Base-by-base conservation (phyloP, 768 basidiomycete genomes). In the Lanmaoa pseudosensibilis region DNA sequence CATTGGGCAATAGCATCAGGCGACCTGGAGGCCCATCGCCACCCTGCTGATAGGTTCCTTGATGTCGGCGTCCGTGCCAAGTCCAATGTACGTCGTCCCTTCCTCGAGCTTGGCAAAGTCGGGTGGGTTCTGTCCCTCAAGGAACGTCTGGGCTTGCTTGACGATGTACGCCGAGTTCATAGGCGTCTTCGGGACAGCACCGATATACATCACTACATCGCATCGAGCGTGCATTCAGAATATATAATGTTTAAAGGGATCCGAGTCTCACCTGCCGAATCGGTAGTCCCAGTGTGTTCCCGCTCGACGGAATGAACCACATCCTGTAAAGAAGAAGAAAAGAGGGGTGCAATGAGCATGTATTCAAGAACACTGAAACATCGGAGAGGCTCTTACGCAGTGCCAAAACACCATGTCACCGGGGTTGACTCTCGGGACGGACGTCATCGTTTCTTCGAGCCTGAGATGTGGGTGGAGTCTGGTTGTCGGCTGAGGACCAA, bases 361-460 rank as follows among this genome's bases (percentile, higher is more conserved):
- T 13, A 27, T 27, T 34, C 37, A 9, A 6, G 37, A 37, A 21
- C 2, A 23, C 48, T 15, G 11, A 49, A 3, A 33, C 5, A 6
- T 8, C 25, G 56, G 5, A 48, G n/a, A 0, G 3, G 32, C 3
- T 57, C 74, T 41, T 51, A 80, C 82, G 55, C 84, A 86, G 61
- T 88, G 87, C 87, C 89, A 90, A 71, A 87, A 90, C 4, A 89
- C 86, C 63, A 86, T 83, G 65, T 92, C 90, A 2, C 90, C 90
- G 0, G 89, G 88, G 49, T 78, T 75, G 7, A 92, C 89, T 58
- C 77, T 81, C 2, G 89, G 89, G 10, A 88, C 76, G 3, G 85
- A 83, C 27, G 82, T 82, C 87, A 92, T 90, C 2, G 83, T 84
- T 46, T 80, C 71, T 0, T 79, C 77, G 2, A 90, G 76, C 55